Conservation (phyloP, 371 early-diverging fungal species). For the Conidiobolus incongruus region DNA sequence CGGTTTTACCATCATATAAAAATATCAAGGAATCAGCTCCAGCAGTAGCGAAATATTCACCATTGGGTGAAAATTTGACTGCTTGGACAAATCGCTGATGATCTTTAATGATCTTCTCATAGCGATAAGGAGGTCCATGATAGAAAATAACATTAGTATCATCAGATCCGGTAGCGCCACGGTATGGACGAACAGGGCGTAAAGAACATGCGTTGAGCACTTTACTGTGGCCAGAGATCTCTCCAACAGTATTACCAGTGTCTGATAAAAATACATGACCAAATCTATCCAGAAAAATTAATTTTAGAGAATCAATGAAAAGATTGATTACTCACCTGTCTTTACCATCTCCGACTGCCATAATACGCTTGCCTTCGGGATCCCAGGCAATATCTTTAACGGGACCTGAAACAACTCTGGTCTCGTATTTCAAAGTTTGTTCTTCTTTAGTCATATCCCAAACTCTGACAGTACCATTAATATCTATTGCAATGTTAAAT, state of each 20-base stretch:
- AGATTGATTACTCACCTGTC: conserved; percentile 23
- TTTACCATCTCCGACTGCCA: conserved; percentile 89
- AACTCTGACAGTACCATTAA: conserved; percentile 69
- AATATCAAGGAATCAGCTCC: conserved; percentile 68
- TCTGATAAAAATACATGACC: conserved; percentile 81
- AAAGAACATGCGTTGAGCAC: conserved; percentile 66
- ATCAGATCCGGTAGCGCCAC: conserved; percentile 82
- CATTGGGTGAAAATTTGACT: conserved; percentile 68
- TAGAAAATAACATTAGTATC: conserved; percentile 78
- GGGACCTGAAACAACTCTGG: conserved; percentile 40
- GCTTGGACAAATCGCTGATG: conserved; percentile 78
- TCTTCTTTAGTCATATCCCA: conserved; percentile 80
- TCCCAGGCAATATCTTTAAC: conserved; percentile 88
- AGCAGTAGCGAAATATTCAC: conserved; percentile 59
- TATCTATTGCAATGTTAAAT: conserved; percentile 21
- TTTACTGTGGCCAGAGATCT: conserved; percentile 77
- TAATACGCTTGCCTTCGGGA: conserved; percentile 74
- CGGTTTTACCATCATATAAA: conserved; percentile 80
- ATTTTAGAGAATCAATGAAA: background rate
- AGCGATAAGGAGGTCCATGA: conserved; percentile 79
- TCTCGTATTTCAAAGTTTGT: conserved; percentile 67
- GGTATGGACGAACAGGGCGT: conserved; percentile 66
- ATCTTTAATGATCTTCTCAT: conserved; percentile 35
- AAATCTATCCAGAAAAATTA: conserved; percentile 19
- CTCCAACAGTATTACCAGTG: conserved; percentile 76